Conservation (phyloP, 441 rosid species). For the Pelargonium cotyledonis region DNA sequence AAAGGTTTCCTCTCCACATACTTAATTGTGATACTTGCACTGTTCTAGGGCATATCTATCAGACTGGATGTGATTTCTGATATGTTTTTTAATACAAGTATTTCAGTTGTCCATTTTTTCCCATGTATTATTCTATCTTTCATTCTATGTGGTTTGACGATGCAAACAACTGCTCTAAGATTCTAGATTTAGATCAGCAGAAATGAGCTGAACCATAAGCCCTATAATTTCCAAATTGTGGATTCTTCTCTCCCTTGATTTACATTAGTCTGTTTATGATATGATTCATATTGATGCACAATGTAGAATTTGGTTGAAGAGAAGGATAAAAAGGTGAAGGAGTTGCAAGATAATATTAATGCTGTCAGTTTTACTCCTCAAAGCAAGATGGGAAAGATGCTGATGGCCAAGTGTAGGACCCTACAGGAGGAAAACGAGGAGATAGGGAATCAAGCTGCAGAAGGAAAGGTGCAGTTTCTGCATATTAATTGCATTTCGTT, state of each 20-base stretch:
- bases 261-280: neutral
- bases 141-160: neutral
- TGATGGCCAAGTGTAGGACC: constrained; percentile 93
- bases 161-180: neutral
- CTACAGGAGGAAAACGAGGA: constrained; percentile 97
- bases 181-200: neutral
- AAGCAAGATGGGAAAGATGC: constrained; percentile 96
- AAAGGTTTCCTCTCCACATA: no score
- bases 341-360: constrained; percentile 83
- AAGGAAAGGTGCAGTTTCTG: constrained; percentile 63
- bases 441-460: constrained; percentile 91
- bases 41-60: neutral
- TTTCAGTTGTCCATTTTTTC: neutral
- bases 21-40: no score
- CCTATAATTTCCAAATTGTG: neutral
- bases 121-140: neutral
- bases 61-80: neutral
- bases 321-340: constrained; percentile 92
- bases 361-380: constrained; percentile 85
- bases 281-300: constrained; percentile 18
- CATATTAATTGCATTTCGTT: neutral
- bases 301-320: constrained; percentile 84
- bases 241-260: neutral
- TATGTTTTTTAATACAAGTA: neutral
- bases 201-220: neutral